These are phyloP conservation scores for Coffea canephora DNA, from an alignment of 257 asterid species.

Conservation along the genomic window DNA sequence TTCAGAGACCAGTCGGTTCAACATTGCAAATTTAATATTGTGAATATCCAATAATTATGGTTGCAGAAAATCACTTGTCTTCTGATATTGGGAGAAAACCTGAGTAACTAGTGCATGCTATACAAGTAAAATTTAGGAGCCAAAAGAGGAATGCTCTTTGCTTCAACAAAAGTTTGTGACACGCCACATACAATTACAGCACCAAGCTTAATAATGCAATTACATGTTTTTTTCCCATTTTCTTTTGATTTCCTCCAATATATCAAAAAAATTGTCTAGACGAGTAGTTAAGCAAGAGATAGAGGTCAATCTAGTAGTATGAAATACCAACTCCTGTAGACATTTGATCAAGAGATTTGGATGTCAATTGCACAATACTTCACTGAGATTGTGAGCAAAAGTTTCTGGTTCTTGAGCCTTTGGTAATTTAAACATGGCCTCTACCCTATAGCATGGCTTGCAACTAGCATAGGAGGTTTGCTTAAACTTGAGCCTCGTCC, in stretches of 20 bases:
- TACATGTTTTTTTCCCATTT: neutral
- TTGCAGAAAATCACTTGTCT: no score
- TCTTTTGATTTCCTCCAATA: neutral
- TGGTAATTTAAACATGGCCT: neutral
- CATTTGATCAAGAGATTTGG: neutral
- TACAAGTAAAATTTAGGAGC: no score
- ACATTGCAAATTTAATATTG: neutral
- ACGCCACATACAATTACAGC: no score
- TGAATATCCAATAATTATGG: no score
- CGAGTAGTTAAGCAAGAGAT: neutral
- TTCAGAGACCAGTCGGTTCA: neutral
- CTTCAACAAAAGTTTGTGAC: no score
- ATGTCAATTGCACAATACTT: neutral
- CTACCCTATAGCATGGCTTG: neutral
- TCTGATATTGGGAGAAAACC: no score
- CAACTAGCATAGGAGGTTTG: neutral
- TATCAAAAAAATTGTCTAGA: neutral
- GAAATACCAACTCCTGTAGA: no score
- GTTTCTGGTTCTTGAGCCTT: neutral
- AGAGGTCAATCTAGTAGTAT: neutral
- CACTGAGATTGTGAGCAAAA: no score
- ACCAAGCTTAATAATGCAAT: no score
- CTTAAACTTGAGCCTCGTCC: neutral
- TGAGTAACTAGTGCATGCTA: no score
- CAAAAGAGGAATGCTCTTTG: no score